Evolutionary conservation across 208 protist genomes (phyloP).

Genomic region (Ichthyophonus hoferi): DNA sequence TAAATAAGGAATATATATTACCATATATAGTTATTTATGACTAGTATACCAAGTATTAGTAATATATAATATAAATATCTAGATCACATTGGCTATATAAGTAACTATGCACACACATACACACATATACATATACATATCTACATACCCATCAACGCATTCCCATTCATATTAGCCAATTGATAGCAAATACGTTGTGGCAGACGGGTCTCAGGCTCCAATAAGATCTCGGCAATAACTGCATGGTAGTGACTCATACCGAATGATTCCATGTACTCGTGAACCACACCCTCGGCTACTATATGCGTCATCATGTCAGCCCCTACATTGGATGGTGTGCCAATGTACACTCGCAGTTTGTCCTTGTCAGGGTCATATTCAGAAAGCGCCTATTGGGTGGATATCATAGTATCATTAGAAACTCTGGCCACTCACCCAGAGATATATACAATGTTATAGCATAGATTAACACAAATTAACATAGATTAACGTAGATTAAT

Average conservation of each 20-base stretch:
- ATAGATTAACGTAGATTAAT: no score
- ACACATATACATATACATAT: no score
- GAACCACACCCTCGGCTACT: slow-evolving; percentile 2
- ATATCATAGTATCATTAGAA: no score
- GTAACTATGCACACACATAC: background rate
- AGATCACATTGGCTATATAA: background rate
- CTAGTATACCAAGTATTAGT: no score
- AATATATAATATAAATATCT: no score
- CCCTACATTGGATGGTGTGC: background rate
- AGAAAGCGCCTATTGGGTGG: background rate
- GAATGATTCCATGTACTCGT: slow-evolving; percentile 21
- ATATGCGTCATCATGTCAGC: slow-evolving; percentile 25
- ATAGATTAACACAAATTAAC: no score
- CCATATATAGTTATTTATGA: no score
- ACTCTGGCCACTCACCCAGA: no score
- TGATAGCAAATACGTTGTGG: slow-evolving; percentile 18
- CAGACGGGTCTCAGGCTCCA: background rate
- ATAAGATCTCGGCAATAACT: slow-evolving; percentile 2
- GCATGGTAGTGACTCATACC: slow-evolving; percentile 30
- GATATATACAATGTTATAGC: no score
- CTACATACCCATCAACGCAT: slow-evolving; percentile 2
- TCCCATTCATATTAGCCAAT: slow-evolving; percentile 15
- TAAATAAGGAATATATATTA: no score
- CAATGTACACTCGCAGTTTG: slow-evolving; percentile 15
- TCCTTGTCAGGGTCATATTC: slow-evolving; percentile 7